Evolutionary conservation across 2,329 filamentous ascomycete species (phyloP).

Genomic region (Xylaria sp.): DNA sequence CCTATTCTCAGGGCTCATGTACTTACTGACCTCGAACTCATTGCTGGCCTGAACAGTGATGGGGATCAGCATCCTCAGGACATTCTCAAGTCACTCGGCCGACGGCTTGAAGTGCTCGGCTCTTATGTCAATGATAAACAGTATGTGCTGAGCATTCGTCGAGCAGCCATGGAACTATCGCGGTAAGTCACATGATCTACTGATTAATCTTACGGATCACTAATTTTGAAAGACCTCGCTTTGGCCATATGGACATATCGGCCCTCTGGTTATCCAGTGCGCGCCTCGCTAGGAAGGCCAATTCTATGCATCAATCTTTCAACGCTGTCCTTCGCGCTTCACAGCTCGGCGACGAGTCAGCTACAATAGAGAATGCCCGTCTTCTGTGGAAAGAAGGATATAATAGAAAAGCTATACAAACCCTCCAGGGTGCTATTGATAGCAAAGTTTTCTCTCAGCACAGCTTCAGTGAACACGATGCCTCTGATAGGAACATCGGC

Average conservation of each 20-base stretch:
- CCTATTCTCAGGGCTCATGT: constrained; percentile 88
- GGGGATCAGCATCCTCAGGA: constrained; percentile 55
- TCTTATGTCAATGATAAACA: constrained; percentile 94
- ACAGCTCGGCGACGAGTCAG: constrained; percentile 83
- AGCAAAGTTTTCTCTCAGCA: constrained; percentile 77
- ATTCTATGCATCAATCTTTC: constrained; percentile 87
- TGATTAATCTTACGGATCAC: constrained; percentile 41
- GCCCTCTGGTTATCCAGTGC: constrained; percentile 87
- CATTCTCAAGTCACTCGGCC: constrained; percentile 69
- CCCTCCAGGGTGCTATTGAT: constrained; percentile 85
- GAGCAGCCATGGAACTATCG: constrained; percentile 86
- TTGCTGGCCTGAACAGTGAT: constrained; percentile 64
- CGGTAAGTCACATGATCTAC: constrained; percentile 60
- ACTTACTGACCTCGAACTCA: constrained; percentile 85
- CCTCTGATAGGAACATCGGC: constrained; percentile 56
- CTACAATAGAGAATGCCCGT: constrained; percentile 93
- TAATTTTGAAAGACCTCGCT: constrained; percentile 61
- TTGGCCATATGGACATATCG: constrained; percentile 79
- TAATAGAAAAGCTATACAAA: constrained; percentile 93
- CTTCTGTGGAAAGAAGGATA: constrained; percentile 94
- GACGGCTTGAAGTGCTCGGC: constrained; percentile 88
- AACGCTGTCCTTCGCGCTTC: constrained; percentile 92
- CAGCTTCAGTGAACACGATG: constrained; percentile 52
- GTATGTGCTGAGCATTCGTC: constrained; percentile 85
- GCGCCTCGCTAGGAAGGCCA: constrained; percentile 85